These are phyloP conservation scores for Thelonectria rubi DNA, from an alignment of 2,329 filamentous ascomycete genomes.

Conservation along the genomic window DNA sequence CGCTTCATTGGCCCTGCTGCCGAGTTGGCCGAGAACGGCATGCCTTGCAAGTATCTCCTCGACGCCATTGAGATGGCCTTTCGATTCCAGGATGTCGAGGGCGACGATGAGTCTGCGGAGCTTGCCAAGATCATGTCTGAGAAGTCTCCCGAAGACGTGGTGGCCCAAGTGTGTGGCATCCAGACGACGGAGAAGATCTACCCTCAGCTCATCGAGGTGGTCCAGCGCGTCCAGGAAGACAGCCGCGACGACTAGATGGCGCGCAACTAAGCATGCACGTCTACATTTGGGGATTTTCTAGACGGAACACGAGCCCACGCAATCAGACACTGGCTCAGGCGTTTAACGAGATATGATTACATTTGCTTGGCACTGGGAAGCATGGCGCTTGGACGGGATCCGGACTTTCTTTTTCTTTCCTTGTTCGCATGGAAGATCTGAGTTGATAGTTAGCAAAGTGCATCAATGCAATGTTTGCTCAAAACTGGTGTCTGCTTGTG, in stretches of 20 bases:
- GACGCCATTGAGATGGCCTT: conserved; percentile 90
- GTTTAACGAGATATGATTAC: conserved; percentile 39
- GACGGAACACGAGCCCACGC: conserved; percentile 25
- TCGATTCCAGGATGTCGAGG: conserved; percentile 93
- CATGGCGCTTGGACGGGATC: conserved; percentile 40
- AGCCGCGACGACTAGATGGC: conserved; percentile 55
- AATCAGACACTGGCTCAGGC: conserved; percentile 30
- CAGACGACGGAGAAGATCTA: conserved; percentile 81
- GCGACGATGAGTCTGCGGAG: conserved; percentile 87
- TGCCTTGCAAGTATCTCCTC: conserved; percentile 77
- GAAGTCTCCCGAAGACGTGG: conserved; percentile 76
- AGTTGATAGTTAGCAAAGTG: conserved; percentile 16
- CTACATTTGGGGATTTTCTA: conserved; percentile 4
- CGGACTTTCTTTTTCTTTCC: conserved; percentile 29
- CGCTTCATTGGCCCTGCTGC: conserved; percentile 93
- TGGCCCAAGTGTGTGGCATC: conserved; percentile 83
- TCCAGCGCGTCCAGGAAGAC: conserved; percentile 84
- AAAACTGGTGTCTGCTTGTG: background rate
- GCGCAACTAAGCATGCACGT: background rate
- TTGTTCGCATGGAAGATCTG: conserved; percentile 3
- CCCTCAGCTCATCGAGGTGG: conserved; percentile 76
- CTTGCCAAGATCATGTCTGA: conserved; percentile 86
- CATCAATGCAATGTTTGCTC: background rate
- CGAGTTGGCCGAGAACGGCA: conserved; percentile 83
- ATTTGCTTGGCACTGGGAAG: conserved; percentile 31